Evolutionary conservation across 1,284 basidiomycete species (phyloP).

Genomic region (Amylostereum chailletii): DNA sequence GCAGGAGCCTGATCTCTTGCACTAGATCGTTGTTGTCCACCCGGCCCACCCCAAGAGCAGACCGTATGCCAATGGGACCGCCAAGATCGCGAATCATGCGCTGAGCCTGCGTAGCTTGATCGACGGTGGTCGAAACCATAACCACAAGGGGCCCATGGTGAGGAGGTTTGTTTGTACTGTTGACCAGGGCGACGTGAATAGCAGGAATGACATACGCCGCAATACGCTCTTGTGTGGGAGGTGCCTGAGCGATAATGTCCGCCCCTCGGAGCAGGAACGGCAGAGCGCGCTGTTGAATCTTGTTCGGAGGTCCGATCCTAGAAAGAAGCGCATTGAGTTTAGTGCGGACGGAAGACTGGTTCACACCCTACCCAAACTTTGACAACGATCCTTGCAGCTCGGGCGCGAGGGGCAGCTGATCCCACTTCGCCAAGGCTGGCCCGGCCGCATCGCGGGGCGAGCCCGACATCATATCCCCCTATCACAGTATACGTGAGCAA

Average conservation of each 20-base stretch:
- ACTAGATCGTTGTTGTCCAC: slow-evolving; percentile 59
- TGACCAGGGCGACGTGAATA: slow-evolving; percentile 75
- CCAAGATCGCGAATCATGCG: slow-evolving; percentile 95
- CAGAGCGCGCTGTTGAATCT: slow-evolving; percentile 94
- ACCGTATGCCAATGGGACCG: slow-evolving; percentile 82
- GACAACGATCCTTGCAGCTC: slow-evolving; percentile 85
- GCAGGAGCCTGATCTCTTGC: slow-evolving; percentile 76
- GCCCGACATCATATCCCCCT: slow-evolving; percentile 44
- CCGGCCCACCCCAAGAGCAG: slow-evolving; percentile 78
- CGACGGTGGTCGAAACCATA: slow-evolving; percentile 95
- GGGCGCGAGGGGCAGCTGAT: slow-evolving; percentile 79
- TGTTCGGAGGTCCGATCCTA: slow-evolving; percentile 95
- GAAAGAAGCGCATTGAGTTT: too few species aligned
- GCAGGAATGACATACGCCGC: slow-evolving; percentile 95
- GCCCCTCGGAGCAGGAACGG: slow-evolving; percentile 90
- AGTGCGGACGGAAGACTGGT: too few species aligned
- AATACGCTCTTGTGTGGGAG: slow-evolving; percentile 96
- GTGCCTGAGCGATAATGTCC: slow-evolving; percentile 97
- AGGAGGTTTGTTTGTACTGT: slow-evolving; percentile 39
- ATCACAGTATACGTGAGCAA: slow-evolving; percentile 29
- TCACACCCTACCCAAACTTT: slow-evolving; percentile 77
- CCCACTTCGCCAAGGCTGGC: slow-evolving; percentile 93
- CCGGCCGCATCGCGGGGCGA: slow-evolving; percentile 59
- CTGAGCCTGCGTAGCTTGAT: slow-evolving; percentile 97
- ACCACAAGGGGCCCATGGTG: slow-evolving; percentile 81